Evolutionary conservation across 345 rosid species (phyloP).

Genomic region (Corymbia maculata): DNA sequence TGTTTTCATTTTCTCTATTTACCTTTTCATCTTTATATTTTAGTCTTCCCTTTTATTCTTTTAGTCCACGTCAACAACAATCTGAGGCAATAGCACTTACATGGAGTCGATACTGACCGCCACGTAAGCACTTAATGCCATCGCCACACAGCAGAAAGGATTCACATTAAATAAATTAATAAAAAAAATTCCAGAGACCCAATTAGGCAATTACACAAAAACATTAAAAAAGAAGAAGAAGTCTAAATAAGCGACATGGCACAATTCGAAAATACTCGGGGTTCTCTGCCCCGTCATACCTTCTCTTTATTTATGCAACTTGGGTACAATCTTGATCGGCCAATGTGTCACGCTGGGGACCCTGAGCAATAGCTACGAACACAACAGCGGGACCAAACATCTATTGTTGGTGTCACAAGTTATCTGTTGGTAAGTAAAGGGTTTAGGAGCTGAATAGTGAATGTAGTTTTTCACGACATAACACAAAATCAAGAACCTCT

Average conservation of each 20-base stretch:
- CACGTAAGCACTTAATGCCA: background rate
- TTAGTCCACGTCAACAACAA: background rate
- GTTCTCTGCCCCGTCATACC: background rate
- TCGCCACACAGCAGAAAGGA: background rate
- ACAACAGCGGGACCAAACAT: background rate
- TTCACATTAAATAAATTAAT: no score
- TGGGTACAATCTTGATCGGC: background rate
- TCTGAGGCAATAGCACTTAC: background rate
- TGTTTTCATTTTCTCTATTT: background rate
- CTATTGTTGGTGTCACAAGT: background rate
- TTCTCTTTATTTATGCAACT: background rate
- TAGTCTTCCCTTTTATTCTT: background rate
- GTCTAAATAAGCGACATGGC: background rate
- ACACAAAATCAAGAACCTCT: background rate
- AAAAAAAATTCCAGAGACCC: background rate
- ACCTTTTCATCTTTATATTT: background rate
- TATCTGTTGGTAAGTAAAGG: background rate
- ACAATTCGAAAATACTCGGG: background rate
- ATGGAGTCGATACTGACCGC: accelerated
- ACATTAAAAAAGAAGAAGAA: no score
- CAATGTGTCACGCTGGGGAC: background rate
- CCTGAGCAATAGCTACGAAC: background rate
- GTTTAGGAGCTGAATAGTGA: no score
- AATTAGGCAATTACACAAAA: no score
- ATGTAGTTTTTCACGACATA: background rate